phyloP scores from a whole-genome alignment of 345 rosid species.

The Eucalyptus sp. region DNA sequence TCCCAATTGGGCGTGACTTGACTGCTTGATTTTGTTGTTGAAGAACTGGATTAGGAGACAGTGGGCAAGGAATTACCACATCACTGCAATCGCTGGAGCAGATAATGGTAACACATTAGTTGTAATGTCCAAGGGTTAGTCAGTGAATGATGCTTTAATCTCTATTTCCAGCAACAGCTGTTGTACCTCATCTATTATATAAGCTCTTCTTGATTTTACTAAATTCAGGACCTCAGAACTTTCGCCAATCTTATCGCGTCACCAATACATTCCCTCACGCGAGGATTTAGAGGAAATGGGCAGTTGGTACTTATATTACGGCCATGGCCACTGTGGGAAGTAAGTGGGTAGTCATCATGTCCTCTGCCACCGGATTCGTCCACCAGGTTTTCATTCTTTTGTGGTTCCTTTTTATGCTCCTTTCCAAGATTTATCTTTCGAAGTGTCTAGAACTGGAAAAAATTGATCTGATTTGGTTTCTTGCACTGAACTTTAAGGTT shows the following conservation, averaged over 20 bases:
- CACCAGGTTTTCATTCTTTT: neutral
- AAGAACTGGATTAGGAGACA: constrained; percentile 94
- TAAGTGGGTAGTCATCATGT: constrained; percentile 7
- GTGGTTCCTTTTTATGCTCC: neutral
- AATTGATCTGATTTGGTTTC: neutral
- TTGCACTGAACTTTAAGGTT: neutral
- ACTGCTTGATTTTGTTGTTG: neutral
- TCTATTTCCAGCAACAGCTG: neutral
- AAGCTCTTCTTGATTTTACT: neutral
- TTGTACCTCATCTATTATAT: neutral
- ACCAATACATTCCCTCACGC: constrained; percentile 76
- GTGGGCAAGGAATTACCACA: constrained; percentile 79
- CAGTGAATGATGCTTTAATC: neutral
- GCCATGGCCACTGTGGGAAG: constrained; percentile 12
- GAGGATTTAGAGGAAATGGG: constrained; percentile 56
- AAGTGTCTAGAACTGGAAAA: neutral
- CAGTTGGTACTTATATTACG: constrained; percentile 72
- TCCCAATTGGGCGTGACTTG: neutral
- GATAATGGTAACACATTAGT: constrained; percentile 70
- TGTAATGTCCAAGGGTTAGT: constrained; percentile 77
- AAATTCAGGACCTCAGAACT: constrained; percentile 52
- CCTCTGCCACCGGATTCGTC: neutral
- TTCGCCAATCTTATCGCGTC: constrained; percentile 67
- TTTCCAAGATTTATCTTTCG: neutral
- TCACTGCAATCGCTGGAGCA: constrained; percentile 83